phyloP scores from a whole-genome alignment of 2,329 filamentous ascomycete species.

The Trichoderma atroviride region DNA sequence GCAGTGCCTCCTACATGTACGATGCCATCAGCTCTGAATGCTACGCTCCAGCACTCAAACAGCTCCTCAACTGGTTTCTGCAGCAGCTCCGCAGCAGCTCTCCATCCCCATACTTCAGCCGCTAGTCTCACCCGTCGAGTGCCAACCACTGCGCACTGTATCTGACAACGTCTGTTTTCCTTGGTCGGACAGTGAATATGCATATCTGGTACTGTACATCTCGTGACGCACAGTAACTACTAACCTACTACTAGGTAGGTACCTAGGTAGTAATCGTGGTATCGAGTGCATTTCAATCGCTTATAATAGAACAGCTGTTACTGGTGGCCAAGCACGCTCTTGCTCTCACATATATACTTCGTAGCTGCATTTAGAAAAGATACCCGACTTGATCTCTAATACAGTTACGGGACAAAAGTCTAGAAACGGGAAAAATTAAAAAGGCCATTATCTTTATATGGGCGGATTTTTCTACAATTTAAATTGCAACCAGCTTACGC shows the following conservation, averaged over 20 bases:
- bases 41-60: not conserved
- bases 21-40: not conserved
- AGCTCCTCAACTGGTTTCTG: not conserved
- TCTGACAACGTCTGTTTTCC: not conserved
- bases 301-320: not conserved
- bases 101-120: slow-evolving; percentile 14
- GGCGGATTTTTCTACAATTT: too few species aligned
- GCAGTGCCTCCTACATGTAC: not conserved
- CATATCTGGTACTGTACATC: not conserved
- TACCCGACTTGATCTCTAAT: not conserved
- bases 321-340: not conserved
- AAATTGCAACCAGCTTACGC: too few species aligned
- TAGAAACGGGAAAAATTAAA: too few species aligned
- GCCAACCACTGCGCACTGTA: not conserved
- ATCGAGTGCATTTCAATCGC: not conserved
- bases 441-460: too few species aligned
- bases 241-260: too few species aligned
- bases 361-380: not conserved
- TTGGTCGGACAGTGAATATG: not conserved
- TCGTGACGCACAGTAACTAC: too few species aligned
- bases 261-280: too few species aligned
- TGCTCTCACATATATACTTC: not conserved
- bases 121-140: slow-evolving; percentile 1
- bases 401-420: too few species aligned
- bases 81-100: slow-evolving; percentile 1